phyloP scores from a whole-genome alignment of 768 basidiomycete species.

The Holtermannia corniformis region DNA sequence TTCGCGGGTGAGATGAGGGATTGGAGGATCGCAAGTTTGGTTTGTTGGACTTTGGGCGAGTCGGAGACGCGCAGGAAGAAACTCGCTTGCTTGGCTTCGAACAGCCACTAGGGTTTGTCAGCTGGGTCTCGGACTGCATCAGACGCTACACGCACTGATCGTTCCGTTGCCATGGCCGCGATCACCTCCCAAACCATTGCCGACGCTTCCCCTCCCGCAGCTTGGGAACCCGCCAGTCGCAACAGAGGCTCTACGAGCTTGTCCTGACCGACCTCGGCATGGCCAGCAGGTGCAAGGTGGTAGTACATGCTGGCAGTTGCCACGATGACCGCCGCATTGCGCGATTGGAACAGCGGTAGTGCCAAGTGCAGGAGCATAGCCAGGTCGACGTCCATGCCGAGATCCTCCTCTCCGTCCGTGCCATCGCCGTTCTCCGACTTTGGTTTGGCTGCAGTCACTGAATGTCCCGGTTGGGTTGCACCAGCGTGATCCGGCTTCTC shows the following conservation, averaged over 20 bases:
- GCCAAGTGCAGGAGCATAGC: constrained; percentile 60
- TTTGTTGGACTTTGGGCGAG: constrained; percentile 54
- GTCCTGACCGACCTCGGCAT: constrained; percentile 28
- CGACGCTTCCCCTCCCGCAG: constrained; percentile 53
- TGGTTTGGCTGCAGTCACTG: not conserved
- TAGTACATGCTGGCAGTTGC: constrained; percentile 65
- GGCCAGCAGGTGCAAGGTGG: constrained; percentile 52
- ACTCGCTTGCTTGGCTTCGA: constrained; percentile 54
- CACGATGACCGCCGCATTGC: constrained; percentile 79
- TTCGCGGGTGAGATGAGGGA: constrained; percentile 58
- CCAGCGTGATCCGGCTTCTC: constrained; percentile 37
- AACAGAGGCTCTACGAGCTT: constrained; percentile 65
- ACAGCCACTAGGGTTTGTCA: constrained; percentile 48
- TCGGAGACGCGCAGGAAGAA: constrained; percentile 68
- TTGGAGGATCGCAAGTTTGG: constrained; percentile 68
- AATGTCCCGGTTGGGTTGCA: not conserved
- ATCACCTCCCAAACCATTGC: constrained; percentile 66
- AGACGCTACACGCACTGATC: constrained; percentile 50
- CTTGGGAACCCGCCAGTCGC: constrained; percentile 55
- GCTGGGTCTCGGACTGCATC: not conserved
- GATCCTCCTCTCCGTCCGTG: constrained; percentile 33
- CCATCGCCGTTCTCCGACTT: constrained; percentile 12
- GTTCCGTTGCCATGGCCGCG: constrained; percentile 53
- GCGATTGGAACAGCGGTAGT: constrained; percentile 70
- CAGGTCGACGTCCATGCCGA: constrained; percentile 57